Evolutionary conservation across 495 filamentous ascomycete genomes (phyloP).

Genomic region (Neurospora cerealis): DNA sequence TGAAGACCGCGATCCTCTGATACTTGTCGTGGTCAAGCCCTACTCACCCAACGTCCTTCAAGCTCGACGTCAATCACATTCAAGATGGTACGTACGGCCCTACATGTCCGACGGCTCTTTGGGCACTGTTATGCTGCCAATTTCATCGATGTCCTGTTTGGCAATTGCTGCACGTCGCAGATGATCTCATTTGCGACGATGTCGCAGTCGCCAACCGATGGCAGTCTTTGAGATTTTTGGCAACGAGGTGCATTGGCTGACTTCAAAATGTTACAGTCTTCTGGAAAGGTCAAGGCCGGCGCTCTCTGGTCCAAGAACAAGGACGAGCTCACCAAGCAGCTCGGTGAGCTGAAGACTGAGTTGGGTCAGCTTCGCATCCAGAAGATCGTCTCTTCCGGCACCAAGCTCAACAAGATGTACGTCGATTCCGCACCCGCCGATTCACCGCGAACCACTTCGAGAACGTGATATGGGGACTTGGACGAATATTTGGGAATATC

Average conservation of each 20-base stretch:
- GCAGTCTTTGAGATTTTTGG: not conserved
- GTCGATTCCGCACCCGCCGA: slow-evolving; percentile 25
- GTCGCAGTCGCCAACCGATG: not conserved
- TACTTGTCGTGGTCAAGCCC: slow-evolving; percentile 23
- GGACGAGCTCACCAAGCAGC: slow-evolving; percentile 85
- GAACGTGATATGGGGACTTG: not conserved
- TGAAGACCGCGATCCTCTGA: slow-evolving; percentile 17
- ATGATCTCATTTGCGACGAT: not conserved
- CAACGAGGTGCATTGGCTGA: slow-evolving; percentile 14
- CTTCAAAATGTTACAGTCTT: slow-evolving; percentile 49
- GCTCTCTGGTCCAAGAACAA: slow-evolving; percentile 98
- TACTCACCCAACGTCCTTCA: slow-evolving; percentile 22
- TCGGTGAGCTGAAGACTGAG: slow-evolving; percentile 89
- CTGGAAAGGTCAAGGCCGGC: slow-evolving; percentile 86
- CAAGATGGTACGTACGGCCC: slow-evolving; percentile 20
- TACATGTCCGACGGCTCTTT: not conserved
- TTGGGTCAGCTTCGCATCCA: slow-evolving; percentile 87
- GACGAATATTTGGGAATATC: not conserved
- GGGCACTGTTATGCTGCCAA: not conserved
- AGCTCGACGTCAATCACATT: slow-evolving; percentile 20
- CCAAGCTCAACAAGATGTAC: slow-evolving; percentile 97
- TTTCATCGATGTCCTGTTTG: not conserved
- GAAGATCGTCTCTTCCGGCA: slow-evolving; percentile 88
- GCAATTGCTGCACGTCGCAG: not conserved
- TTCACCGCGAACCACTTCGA: not conserved